Conservation (phyloP, 306 rosid genomes). For the Quercus glauca region DNA sequence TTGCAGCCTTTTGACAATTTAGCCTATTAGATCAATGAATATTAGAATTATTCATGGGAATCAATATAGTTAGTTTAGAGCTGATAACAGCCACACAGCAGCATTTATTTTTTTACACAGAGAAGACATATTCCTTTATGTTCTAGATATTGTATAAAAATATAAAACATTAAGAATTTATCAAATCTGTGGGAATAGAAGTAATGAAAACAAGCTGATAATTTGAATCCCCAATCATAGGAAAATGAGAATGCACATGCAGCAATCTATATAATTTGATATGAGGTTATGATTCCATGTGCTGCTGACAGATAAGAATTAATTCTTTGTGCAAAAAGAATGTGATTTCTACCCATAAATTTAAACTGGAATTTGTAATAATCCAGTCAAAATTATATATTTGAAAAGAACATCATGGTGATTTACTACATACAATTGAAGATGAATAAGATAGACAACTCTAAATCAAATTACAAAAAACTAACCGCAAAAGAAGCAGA, state of each 20-base stretch:
- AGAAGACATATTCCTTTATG: neutral
- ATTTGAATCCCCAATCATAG: neutral
- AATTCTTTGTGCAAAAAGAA: neutral
- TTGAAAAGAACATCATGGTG: neutral
- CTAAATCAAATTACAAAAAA: neutral
- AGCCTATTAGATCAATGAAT: slow-evolving; percentile 39
- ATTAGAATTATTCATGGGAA: slow-evolving; percentile 7
- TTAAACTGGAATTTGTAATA: neutral
- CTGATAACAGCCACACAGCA: slow-evolving; percentile 9
- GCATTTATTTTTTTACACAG: neutral
- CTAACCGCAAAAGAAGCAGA: slow-evolving; percentile 73
- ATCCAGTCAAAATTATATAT: neutral
- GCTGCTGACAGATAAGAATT: neutral
- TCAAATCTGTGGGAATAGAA: neutral
- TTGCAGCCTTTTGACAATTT: slow-evolving; percentile 84
- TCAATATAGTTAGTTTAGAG: neutral
- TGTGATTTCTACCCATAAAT: neutral
- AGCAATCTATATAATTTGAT: neutral
- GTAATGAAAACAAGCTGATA: neutral
- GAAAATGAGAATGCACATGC: neutral
- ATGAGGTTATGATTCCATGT: neutral
- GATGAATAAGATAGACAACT: slow-evolving; percentile 2
- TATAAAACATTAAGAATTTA: neutral
- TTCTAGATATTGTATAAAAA: neutral
- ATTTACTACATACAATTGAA: slow-evolving; percentile 1